Base-by-base conservation (phyloP, 805 yeast genomes). In the Candida maesae region DNA sequence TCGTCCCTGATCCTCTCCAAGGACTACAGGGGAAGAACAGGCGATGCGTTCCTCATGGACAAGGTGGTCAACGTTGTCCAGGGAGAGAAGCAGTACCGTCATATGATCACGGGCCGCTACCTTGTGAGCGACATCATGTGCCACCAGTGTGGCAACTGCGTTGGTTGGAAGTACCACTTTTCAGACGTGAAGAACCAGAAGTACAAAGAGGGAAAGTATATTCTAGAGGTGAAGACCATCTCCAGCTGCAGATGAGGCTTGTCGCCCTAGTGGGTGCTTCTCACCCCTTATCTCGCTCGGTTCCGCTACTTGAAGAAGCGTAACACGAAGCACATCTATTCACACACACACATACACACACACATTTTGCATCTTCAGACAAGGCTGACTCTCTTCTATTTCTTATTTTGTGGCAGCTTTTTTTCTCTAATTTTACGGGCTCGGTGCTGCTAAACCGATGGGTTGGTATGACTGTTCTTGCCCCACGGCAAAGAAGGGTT, bases 101-200 rank as follows among this genome's bases (percentile, higher is more conserved):
- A 65, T 29, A 81, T 81, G 86, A 65, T 71, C 25, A 78, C 85
- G 2, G 87, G 87, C 2, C 57, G 60, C 27, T 81, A 78, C 50
- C 55, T 66, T 1, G 83, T 81, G 6, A 71, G 79, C 43, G 81
- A 78, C 50, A 69, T 79, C 35, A 53, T 56, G 39, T 81, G 87
- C 53, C 74, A 71, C 39, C 73, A 72, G 48, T 81, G 87, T 55
- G 64, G 65, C 38, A 59, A 61, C 11, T 56, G 70, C 36, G 66
- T 81, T 11, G 87, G 86, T 6, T 81, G 87, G 87, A 73, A 73
- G 48, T 81, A 81, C 51, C 60, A 77, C 37, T 64, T 64, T 45
- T 68, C 79, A 35, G 70, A 67, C 26, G 60, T 63, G 25, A 56
- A 56, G 32, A 57, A 65, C 28, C 80, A 78, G 63, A 64, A 69